Evolutionary conservation across 2,329 filamentous ascomycete genomes (phyloP).

Genomic region (Chaetomium olivaceum): DNA sequence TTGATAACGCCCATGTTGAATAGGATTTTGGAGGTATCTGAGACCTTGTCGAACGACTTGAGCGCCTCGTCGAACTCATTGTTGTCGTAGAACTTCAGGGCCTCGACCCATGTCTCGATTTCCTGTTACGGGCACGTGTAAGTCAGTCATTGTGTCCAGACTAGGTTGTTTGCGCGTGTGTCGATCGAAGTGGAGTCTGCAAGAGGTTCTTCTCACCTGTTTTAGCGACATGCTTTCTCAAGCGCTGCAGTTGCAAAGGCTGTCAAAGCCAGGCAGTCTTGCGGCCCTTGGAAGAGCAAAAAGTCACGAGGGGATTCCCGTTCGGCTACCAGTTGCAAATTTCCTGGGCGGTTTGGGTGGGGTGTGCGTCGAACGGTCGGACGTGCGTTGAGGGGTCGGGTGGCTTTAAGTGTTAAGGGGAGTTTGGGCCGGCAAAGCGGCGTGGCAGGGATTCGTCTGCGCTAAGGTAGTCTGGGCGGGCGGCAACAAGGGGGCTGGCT

Average conservation of each 20-base stretch:
- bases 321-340: conserved; percentile 20
- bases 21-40: conserved; percentile 95
- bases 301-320: conserved; percentile 17
- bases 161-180: neutral
- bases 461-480: conserved; percentile 25
- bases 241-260: conserved; percentile 22
- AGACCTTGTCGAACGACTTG: conserved; percentile 78
- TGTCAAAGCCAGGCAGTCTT: conserved; percentile 27
- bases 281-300: conserved; percentile 23
- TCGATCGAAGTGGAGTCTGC: neutral
- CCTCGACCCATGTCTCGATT: conserved; percentile 97
- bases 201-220: conserved; percentile 47
- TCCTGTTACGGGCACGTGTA: conserved; percentile 58
- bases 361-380: conserved; percentile 26
- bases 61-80: conserved; percentile 94
- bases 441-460: conserved; percentile 20
- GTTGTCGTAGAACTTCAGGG: conserved; percentile 89
- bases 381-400: conserved; percentile 30
- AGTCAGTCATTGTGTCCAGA: conserved; percentile 5
- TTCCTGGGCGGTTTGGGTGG: conserved; percentile 23
- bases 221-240: conserved; percentile 57
- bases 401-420: conserved; percentile 24
- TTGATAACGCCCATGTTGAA: conserved; percentile 99
- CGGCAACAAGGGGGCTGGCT: conserved; percentile 30
- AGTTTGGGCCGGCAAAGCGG: conserved; percentile 20